These are phyloP conservation scores for Eugenia klotzschiana DNA, from an alignment of 441 rosid genomes.

Conservation along the genomic window DNA sequence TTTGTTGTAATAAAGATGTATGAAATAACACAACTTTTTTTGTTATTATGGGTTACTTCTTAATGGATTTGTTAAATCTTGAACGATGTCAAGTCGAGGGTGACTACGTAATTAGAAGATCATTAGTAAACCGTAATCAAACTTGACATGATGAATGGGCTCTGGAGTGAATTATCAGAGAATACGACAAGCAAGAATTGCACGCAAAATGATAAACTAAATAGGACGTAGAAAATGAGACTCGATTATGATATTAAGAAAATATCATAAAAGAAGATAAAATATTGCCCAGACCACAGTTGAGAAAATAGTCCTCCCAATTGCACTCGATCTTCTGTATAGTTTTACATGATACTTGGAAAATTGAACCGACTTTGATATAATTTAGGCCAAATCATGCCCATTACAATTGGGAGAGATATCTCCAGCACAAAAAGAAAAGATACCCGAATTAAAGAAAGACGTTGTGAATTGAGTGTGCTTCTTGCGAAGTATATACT, in stretches of 20 bases:
- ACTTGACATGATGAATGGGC: fast-evolving
- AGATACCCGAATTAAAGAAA: background rate
- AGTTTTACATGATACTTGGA: background rate
- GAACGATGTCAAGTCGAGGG: background rate
- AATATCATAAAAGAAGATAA: background rate
- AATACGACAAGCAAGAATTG: background rate
- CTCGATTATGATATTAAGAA: background rate
- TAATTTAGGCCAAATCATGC: background rate
- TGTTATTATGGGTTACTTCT: background rate
- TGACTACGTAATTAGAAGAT: background rate
- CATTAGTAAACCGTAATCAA: background rate
- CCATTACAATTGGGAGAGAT: background rate
- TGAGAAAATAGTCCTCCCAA: background rate
- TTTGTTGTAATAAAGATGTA: constrained; percentile 4
- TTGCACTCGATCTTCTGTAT: background rate
- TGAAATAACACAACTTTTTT: background rate
- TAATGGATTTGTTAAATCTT: background rate
- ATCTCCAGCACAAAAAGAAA: background rate
- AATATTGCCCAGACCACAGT: background rate
- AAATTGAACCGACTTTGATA: background rate
- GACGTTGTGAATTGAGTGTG: background rate
- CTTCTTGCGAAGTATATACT: background rate
- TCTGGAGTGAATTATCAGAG: background rate
- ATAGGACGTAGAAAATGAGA: background rate
- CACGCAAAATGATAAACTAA: background rate